Base-by-base conservation (phyloP, 2,329 filamentous ascomycete genomes). In the Ustilaginoidea virens region DNA sequence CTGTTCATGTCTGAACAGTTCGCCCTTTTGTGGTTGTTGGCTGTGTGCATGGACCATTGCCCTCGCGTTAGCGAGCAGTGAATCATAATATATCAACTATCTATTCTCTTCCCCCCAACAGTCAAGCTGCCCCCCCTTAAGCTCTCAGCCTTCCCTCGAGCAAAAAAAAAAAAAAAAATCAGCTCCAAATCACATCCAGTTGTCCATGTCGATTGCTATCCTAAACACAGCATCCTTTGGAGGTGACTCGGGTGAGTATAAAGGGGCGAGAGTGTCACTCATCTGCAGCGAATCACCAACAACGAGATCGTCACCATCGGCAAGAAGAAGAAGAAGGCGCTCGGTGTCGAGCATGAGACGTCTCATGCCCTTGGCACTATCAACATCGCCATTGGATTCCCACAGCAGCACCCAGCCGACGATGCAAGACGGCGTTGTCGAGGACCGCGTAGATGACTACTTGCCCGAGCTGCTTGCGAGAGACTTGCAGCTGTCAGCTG, bases 381-480 rank as follows among this genome's bases (percentile, higher is more conserved):
- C 49, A 17, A 35, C 40, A 9, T 37, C 48, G 3, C 40, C 34
- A 11, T 41, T 45, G 23, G 42, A 34, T 25, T 39, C 39, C 21
- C 35, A 42, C 5, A 42, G 25, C 25, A 36, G 33, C 13, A 30
- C 10, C 9, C 30, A 25, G 11, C 32, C 40, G 7, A 28, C 36
- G 10, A 38, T 38, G 16, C 39, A 35, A 24, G 41, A 46, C 19
- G 44, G 48, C 12, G 36, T 31, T 19, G 43, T 52, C 29, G 36
- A 49, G 45, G 40, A 40, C 12, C 39, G 43, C 25, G 37, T 42
- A 8, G 50, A 49, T 28, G 58, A 57, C 42, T 71, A 61, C 45
- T 50, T 73, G 12, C 63, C 68, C 3, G 69, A 73, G 45, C 39
- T 69, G 22, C 50, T 73, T n/a, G 67, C 58, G 5, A 56, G 53